Base-by-base conservation (phyloP, 1,284 basidiomycete species). In the Cystobasidium sp. region DNA sequence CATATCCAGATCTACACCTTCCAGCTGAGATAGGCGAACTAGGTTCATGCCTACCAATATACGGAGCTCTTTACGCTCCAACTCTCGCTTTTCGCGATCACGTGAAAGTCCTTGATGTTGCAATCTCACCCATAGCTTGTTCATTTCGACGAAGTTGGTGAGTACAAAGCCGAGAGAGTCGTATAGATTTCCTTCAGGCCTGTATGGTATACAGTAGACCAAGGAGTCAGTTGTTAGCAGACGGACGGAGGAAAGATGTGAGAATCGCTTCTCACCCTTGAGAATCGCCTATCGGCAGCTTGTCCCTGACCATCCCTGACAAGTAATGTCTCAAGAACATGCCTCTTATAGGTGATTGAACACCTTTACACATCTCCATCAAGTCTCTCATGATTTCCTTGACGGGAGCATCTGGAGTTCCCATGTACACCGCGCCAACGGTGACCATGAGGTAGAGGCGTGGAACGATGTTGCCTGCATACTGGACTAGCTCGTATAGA, bases 311-410 rank as follows among this genome's bases (percentile, higher is more conserved):
- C 84, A 97, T 94, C 6, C 94, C 94, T 76, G 91, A 93, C 44
- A 97, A 88, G 82, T 97, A 97, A 82, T 97, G 94, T 18, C 94
- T 87, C 51, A 97, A 84, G 84, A 97, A 97, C 49, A 97, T 84
- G 41, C 94, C 95, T 65, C 95, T 86, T 55, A 93, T 94, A 18
- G 94, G 94, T 82, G 97, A 93, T 78, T 97, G 86, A 5, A 97
- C 92, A 75, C 95, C 94, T 47, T 94, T 86, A 41, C 93, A 93
- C 94, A 97, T 97, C 83, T 97, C 94, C 89, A 97, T 91, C 94
- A 97, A 96, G 83, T 97, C 94, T 86, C 96, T 97, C 94, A 97
- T 97, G 78, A 97, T 93, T 84, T 97, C 94, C 85, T 94, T 95
- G 74, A 97, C 89, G 6, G 94, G 94, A 7, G 94, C 93, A 72